phyloP scores from a whole-genome alignment of 2,329 filamentous ascomycete genomes.

The Epichloe sylvatica region DNA sequence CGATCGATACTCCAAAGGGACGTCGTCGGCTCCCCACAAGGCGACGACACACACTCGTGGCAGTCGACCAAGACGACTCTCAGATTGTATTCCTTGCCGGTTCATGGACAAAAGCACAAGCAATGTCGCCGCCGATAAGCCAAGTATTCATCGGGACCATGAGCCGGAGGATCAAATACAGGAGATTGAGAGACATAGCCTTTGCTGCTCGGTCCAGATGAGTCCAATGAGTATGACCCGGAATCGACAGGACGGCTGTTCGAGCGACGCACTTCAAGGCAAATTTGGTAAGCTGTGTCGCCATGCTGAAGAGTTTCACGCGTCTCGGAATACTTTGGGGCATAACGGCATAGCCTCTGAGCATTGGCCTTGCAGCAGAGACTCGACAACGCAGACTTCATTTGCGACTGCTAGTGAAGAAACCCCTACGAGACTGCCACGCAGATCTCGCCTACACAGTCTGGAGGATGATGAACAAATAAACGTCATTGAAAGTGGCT shows the following conservation, averaged over 20 bases:
- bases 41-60: constrained; percentile 10
- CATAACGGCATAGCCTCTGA: constrained; percentile 15
- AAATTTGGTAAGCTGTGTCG: constrained; percentile 19
- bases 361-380: background rate
- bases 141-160: constrained; percentile 15
- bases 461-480: background rate
- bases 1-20: constrained; percentile 13
- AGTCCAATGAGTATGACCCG: background rate
- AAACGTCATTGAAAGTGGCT: background rate
- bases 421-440: background rate
- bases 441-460: background rate
- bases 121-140: constrained; percentile 7
- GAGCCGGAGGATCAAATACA: constrained; percentile 1
- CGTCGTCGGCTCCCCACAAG: constrained; percentile 11
- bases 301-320: constrained; percentile 21
- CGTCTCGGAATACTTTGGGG: constrained; percentile 20
- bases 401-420: background rate
- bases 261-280: constrained; percentile 9
- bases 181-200: constrained; percentile 15
- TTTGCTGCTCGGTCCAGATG: constrained; percentile 15
- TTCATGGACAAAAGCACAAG: constrained; percentile 6
- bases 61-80: constrained; percentile 11
- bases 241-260: constrained; percentile 2
- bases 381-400: constrained; percentile 4
- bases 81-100: constrained; percentile 18